These are phyloP conservation scores for Falciphora oryzae DNA, from an alignment of 2,329 filamentous ascomycete genomes.

Conservation along the genomic window DNA sequence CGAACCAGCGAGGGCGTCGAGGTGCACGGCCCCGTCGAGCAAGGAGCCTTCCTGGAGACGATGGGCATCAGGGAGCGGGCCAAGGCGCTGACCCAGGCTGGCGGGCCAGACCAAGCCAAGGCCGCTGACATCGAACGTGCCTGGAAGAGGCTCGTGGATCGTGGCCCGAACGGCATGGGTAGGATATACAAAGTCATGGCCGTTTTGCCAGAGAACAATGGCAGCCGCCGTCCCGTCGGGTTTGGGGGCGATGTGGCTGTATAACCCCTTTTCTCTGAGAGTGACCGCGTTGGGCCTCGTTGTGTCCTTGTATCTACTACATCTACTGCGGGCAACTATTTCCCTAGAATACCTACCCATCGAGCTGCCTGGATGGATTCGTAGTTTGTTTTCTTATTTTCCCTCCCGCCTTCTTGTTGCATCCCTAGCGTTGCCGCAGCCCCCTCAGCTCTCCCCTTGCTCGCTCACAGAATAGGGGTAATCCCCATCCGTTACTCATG, in stretches of 20 bases:
- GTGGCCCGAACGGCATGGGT: slow-evolving; percentile 81
- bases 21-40: slow-evolving; percentile 85
- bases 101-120: slow-evolving; percentile 16
- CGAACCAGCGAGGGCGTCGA: slow-evolving; percentile 74
- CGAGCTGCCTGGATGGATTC: too few relatives aligned
- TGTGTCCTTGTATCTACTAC: background rate
- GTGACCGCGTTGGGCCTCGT: too few relatives aligned
- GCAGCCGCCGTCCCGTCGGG: slow-evolving; percentile 73
- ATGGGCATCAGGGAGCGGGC: slow-evolving; percentile 83
- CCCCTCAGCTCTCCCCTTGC: too few relatives aligned
- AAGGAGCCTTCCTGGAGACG: slow-evolving; percentile 68
- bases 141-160: slow-evolving; percentile 80
- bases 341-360: too few relatives aligned
- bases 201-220: slow-evolving; percentile 75
- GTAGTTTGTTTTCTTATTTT: too few relatives aligned
- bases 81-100: slow-evolving; percentile 53
- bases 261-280: background rate
- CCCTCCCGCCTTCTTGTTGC: too few relatives aligned
- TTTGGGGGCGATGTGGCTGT: slow-evolving; percentile 70
- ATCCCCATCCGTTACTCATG: too few relatives aligned
- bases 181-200: slow-evolving; percentile 91
- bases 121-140: slow-evolving; percentile 42
- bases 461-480: too few relatives aligned
- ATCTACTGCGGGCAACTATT: too few relatives aligned
- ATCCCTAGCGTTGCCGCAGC: too few relatives aligned